Base-by-base conservation (phyloP, 805 yeast species). In the Suhomyces prunicola region DNA sequence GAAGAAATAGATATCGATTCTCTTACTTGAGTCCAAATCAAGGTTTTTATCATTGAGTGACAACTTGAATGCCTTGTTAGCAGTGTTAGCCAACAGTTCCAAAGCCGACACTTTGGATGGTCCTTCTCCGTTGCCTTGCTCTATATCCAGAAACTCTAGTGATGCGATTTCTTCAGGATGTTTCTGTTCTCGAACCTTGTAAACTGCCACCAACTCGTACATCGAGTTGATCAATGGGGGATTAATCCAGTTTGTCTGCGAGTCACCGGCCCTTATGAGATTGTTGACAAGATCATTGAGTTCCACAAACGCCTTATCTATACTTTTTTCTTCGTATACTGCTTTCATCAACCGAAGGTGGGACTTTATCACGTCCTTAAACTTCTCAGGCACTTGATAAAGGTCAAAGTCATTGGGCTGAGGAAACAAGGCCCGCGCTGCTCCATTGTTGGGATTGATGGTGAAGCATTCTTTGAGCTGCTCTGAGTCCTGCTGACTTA, bases 1-100 rank as follows among this genome's bases (percentile, higher is more conserved):
- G 65, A 90, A 86, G 67, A 81, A 85, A 68, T 86, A 88, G 17
- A 87, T 84, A 48, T 86, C 88, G 57, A 70, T 68, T 60, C 85
- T 78, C 63, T 88, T 87, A 55, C 86, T 81, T 12, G 61, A 60
- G 0, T 46, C 48, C 19, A 67, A 47, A 26, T 79, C 80, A n/a
- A 82, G 79, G 55, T 83, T 84, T 53, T 92, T 79, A 67, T 91
- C 97, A 57, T 88, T 88, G 44, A 91, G 73, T 56, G 96, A 88
- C 4, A 87, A 64, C 53, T 87, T 88, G 70, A 90, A 87, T 6
- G 92, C 81, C 54, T 83, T 78, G 66, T 90, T 90, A 51, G 90
- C 76, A 2, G 86, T 77, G 55, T 84, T 73, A 0, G 89, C 85
- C 42, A 88, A 79, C 45, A 73, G 75, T 52, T 84, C 88, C 54